Percentiles rank a stretch among this genome's conserved stretches.
These are phyloP conservation scores for Fusarium setosum DNA, from an alignment of 2,329 filamentous ascomycete genomes.

Conservation along the genomic window DNA sequence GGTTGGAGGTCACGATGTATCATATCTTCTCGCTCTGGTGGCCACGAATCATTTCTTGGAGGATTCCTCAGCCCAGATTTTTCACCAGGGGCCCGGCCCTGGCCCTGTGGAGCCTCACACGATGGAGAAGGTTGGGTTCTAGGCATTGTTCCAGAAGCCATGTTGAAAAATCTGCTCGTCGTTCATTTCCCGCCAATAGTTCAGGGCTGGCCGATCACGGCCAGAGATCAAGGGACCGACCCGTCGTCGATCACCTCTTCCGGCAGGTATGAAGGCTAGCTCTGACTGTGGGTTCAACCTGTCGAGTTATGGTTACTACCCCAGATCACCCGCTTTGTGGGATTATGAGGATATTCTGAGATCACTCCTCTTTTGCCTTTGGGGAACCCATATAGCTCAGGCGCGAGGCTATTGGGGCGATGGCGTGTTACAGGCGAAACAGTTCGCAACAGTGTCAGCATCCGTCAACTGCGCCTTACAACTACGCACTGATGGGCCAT, in stretches of 20 bases:
- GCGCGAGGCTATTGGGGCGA: not conserved
- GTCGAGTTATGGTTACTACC: conserved; percentile 21
- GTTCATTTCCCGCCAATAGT: conserved; percentile 25
- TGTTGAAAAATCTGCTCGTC: conserved; percentile 31
- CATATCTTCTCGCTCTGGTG: conserved; percentile 3
- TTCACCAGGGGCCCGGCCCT: conserved; percentile 1
- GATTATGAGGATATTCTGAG: conserved; percentile 15
- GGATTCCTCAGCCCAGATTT: not conserved
- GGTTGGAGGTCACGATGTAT: conserved; percentile 6
- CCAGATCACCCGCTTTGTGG: conserved; percentile 26
- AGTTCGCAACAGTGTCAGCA: conserved; percentile 6
- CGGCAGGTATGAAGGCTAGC: conserved; percentile 16
- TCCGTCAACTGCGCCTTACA: conserved; percentile 30
- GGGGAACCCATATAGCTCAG: conserved; percentile 13
- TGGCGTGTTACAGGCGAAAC: conserved; percentile 15
- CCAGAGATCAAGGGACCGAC: conserved; percentile 17
- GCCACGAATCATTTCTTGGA: conserved; percentile 26
- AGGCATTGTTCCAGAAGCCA: conserved; percentile 31
- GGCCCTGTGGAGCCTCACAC: conserved; percentile 27
- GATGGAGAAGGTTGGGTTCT: conserved; percentile 27
- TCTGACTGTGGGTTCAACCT: conserved; percentile 21
- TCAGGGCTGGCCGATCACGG: conserved; percentile 16
- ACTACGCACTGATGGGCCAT: conserved; percentile 8
- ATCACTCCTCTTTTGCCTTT: conserved; percentile 5
- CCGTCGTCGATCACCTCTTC: conserved; percentile 14